phyloP scores from a whole-genome alignment of 2,329 filamentous ascomycete genomes.

The Diaporthe amygdali region DNA sequence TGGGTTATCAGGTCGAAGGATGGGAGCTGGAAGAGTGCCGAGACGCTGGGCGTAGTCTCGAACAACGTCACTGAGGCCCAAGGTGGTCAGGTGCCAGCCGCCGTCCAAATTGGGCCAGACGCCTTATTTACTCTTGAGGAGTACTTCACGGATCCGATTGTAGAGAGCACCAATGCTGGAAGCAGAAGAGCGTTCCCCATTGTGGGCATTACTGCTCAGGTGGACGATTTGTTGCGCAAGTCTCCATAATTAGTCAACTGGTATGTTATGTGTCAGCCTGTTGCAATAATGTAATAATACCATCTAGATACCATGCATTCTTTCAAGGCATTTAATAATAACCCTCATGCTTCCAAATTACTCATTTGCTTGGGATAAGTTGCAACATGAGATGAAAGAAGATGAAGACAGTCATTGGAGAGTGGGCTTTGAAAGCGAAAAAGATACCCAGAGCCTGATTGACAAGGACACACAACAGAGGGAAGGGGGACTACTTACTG shows the following conservation, averaged over 20 bases:
- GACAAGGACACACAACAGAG: background rate
- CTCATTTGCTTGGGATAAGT: too few species aligned
- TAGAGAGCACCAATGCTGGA: constrained; percentile 35
- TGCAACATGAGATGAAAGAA: too few species aligned
- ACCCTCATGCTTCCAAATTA: too few species aligned
- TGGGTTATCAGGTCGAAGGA: constrained; percentile 43
- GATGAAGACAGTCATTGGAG: too few species aligned
- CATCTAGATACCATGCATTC: background rate
- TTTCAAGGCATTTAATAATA: background rate
- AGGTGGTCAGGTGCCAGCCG: constrained; percentile 29
- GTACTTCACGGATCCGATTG: constrained; percentile 32
- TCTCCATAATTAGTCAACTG: background rate
- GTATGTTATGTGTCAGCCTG: background rate
- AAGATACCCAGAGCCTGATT: background rate
- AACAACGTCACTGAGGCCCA: constrained; percentile 30
- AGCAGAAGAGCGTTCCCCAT: constrained; percentile 35
- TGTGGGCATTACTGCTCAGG: constrained; percentile 34
- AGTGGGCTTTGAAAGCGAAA: background rate
- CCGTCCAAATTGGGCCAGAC: constrained; percentile 32
- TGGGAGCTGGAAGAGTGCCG: constrained; percentile 39
- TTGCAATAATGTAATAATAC: background rate
- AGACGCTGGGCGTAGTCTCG: constrained; percentile 39
- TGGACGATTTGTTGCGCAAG: constrained; percentile 30
- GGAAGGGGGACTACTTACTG: background rate
- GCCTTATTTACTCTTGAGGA: constrained; percentile 33